Base-by-base conservation (phyloP, 1,139 yeast species). In the Cylindricascospora bacillispora region DNA sequence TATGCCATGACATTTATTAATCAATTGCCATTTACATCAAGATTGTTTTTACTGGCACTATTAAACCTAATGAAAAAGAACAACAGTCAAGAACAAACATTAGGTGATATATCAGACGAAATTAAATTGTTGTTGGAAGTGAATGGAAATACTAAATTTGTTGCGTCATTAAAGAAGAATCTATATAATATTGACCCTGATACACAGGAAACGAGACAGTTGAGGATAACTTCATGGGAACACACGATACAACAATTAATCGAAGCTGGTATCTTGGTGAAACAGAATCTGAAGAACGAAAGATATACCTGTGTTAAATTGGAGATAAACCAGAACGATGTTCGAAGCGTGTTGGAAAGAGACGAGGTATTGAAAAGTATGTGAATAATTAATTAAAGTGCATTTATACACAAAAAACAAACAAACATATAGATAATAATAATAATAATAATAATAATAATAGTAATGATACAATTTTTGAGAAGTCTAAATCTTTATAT, bases 91-190 rank as follows among this genome's bases (percentile, higher is more conserved):
- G 95, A 82, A 40, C 74, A 74, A 38, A 51, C 73, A 1, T 49
- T 85, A 30, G 89, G 89, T 15, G 93, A 80, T 39, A 63, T 85
- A 1, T 62, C 81, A 22, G 93, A 81, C 46, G 95, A 86, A 47
- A 65, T 82, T 49, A 70, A 67, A 35, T 64, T 67, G 15, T 44
- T 68, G 10, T 55, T 66, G 5, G 56, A 59, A 16, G 42, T 64
- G 13, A 59, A 57, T 31, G 49, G 59, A 3, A 47, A 44, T 17
- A 45, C 52, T 14, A 48, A 47, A 26, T 47, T 39, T 21, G 39
- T 49, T 11, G 33, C 45, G 24, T 52, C 43, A 4, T 47, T 54
- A 7, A 44, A 47, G n/a, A 36, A 46, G 4, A 44, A 52, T 6
- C 30, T 56, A 19, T 50, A 38, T 28, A 44, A 41, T 13, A 35